Evolutionary conservation across 2,329 filamentous ascomycete species (phyloP), one percentile per base, ranked within the genome.

Genomic region (Pseudopyrenochaeta lycopersici): DNA sequence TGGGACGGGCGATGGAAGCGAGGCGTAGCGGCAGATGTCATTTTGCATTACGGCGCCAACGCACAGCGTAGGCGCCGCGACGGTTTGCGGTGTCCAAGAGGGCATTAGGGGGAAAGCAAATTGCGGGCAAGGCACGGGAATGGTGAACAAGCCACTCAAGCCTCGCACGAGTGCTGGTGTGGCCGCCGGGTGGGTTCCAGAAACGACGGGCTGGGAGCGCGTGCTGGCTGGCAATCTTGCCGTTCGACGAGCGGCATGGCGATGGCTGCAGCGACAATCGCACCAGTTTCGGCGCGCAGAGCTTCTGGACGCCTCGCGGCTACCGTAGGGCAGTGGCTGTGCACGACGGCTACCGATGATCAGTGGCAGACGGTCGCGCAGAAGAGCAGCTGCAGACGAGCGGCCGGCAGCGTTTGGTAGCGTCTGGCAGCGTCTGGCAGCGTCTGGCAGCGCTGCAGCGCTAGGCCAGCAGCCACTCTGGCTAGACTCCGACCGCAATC

Each of bases 241-340:
- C 52, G 63, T 36, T 64, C 47, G 46, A 41, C 55, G 43, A 50
- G 62, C 61, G 66, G 66, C 60, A 62, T 64, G 60, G 60, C 61
- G 62, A 64, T 56, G 60, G 60, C 49, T 69, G 69, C 67, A 70
- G 66, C 64, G 71, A 68, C 67, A 68, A 74, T 74, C 71, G 53
- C 63, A 51, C 54, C 67, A 32, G 32, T 67, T 72, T 54, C 63
- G 62, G 68, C 42, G 17, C 45, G 29, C 31, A 49, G 51, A 59
- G 58, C 62, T 64, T 70, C 67, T 64, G 60, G 66, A 66, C 53
- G 58, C 46, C 52, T 61, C 58, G 62, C 52, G 52, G 52, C 56
- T 60, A 60, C 62, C 62, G 69, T 68, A 72, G 64, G 69, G 70
- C 62, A 50, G 71, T 74, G 71, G 71, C 71, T 73, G 71, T 74